These are phyloP conservation scores for Phytopythium cucurbitacearum DNA, from an alignment of 352 stramenopile species.

Conservation along the genomic window DNA sequence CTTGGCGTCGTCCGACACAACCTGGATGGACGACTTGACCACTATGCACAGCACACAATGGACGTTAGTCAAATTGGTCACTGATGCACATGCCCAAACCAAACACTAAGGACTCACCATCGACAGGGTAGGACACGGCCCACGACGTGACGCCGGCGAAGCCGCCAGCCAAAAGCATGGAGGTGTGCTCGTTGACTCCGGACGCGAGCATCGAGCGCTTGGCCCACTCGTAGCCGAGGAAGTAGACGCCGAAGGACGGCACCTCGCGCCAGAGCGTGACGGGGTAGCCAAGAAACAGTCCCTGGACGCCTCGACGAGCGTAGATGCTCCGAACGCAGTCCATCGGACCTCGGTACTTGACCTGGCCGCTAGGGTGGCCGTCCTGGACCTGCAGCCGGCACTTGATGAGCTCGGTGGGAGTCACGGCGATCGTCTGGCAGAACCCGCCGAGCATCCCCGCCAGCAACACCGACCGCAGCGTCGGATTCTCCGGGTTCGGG, in stretches of 20 bases:
- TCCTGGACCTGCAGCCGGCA: slow-evolving; percentile 80
- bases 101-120: slow-evolving; percentile 37
- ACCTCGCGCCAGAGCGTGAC: slow-evolving; percentile 75
- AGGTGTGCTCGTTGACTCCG: slow-evolving; percentile 49
- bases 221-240: slow-evolving; percentile 73
- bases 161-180: slow-evolving; percentile 80
- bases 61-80: not conserved
- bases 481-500: slow-evolving; percentile 38
- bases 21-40: slow-evolving; percentile 86
- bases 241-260: slow-evolving; percentile 84
- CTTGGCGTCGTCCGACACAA: slow-evolving; percentile 47
- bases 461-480: slow-evolving; percentile 64
- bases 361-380: slow-evolving; percentile 37
- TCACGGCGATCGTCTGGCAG: slow-evolving; percentile 69
- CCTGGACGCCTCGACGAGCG: slow-evolving; percentile 44
- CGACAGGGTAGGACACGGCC: slow-evolving; percentile 77
- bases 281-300: slow-evolving; percentile 71
- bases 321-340: slow-evolving; percentile 80
- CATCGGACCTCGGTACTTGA: slow-evolving; percentile 55
- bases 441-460: slow-evolving; percentile 71
- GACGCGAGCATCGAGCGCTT: slow-evolving; percentile 68
- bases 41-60: slow-evolving; percentile 25
- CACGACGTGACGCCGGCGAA: slow-evolving; percentile 74
- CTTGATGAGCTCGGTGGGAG: slow-evolving; percentile 82
- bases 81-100: not conserved